Percentiles rank a stretch among this genome's conserved stretches.
phyloP scores from a whole-genome alignment of 257 asterid genomes.

The Solanum sparsipilum region DNA sequence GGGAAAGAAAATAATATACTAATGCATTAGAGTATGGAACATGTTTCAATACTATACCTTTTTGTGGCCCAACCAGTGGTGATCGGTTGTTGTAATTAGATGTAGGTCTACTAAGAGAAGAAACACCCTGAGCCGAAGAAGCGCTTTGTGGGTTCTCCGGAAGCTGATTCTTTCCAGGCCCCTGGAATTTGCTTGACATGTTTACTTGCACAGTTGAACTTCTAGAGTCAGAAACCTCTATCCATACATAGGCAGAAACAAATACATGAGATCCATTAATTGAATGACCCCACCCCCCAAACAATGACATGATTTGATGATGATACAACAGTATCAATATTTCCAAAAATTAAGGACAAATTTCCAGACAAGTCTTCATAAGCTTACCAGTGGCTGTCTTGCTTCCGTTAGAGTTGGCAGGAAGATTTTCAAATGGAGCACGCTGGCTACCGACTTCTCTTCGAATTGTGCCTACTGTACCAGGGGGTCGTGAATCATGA shows the following conservation, averaged over 20 bases:
- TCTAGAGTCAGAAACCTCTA: slow-evolving; percentile 36
- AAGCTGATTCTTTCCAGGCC: slow-evolving; percentile 41
- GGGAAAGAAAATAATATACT: neutral
- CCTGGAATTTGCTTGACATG: slow-evolving; percentile 32
- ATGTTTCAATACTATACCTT: slow-evolving; percentile 25
- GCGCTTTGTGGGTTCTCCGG: slow-evolving; percentile 32
- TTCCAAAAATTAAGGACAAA: neutral
- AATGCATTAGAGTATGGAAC: neutral
- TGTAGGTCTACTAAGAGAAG: slow-evolving; percentile 60
- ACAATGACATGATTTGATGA: neutral
- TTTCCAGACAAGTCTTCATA: neutral
- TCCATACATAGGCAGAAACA: neutral
- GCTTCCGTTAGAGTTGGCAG: neutral
- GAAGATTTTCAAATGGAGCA: neutral
- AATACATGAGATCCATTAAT: neutral
- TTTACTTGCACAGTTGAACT: slow-evolving; percentile 27
- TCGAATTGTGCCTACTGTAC: slow-evolving; percentile 10
- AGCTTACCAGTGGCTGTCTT: slow-evolving; percentile 19
- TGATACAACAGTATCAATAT: neutral
- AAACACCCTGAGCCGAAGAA: slow-evolving; percentile 27
- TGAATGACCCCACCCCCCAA: neutral
- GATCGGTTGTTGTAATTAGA: slow-evolving; percentile 55
- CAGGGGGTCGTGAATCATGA: slow-evolving; percentile 10
- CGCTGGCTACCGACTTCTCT: slow-evolving; percentile 2
- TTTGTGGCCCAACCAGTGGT: slow-evolving; percentile 54